phyloP scores from a whole-genome alignment of 108 stramenopile genomes.

The Discostella pseudostelligera region DNA sequence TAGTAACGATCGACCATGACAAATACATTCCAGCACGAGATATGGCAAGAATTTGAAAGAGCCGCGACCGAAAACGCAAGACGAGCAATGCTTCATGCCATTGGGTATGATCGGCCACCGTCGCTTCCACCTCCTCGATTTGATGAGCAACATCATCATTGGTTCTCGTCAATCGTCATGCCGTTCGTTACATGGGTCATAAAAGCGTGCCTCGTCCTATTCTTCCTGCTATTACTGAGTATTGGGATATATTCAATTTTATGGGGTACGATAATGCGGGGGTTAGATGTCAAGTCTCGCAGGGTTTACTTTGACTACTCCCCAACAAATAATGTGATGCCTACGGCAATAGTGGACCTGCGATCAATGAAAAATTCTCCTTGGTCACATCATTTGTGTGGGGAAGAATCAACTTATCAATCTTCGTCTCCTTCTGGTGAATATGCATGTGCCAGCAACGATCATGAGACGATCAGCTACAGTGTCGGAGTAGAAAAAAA shows the following conservation, averaged over 20 bases:
- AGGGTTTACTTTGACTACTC: slow-evolving; percentile 48
- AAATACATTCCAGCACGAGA: neutral
- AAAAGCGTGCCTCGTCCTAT: slow-evolving; percentile 14
- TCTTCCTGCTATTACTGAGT: slow-evolving; percentile 24
- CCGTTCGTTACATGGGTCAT: slow-evolving; percentile 27
- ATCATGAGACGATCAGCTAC: slow-evolving; percentile 11
- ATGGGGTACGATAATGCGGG: slow-evolving; percentile 35
- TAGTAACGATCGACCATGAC: neutral
- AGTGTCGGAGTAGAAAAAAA: neutral
- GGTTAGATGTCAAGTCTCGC: slow-evolving; percentile 44
- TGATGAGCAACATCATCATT: slow-evolving; percentile 17
- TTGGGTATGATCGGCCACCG: slow-evolving; percentile 11
- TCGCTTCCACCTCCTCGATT: slow-evolving; percentile 8
- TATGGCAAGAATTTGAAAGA: slow-evolving; percentile 11
- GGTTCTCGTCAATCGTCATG: slow-evolving; percentile 18
- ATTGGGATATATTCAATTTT: slow-evolving; percentile 25
- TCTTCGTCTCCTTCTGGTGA: neutral
- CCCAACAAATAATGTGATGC: slow-evolving; percentile 10
- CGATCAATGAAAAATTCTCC: slow-evolving; percentile 27
- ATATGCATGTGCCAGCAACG: slow-evolving; percentile 14
- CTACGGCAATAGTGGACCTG: slow-evolving; percentile 35
- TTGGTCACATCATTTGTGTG: slow-evolving; percentile 36
- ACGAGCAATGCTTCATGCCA: slow-evolving; percentile 16
- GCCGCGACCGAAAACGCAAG: slow-evolving; percentile 8
- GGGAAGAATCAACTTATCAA: neutral